Evolutionary conservation across 2,329 filamentous ascomycete species (phyloP), one percentile per base, ranked within the genome.

Genomic region (Clarireedia sp.): DNA sequence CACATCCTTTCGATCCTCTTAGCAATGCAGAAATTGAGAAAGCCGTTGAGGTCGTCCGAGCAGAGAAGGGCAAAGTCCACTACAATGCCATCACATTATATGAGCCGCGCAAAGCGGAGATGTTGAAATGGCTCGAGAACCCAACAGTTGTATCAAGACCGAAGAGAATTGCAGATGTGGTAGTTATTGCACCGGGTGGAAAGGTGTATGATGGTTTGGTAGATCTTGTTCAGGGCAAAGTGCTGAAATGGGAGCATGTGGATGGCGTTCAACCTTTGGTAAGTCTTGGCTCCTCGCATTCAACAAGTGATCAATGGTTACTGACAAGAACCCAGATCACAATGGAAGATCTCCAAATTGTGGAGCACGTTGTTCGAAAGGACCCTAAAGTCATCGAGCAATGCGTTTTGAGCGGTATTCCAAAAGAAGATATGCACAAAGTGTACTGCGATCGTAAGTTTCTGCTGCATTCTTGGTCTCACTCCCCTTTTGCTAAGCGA

Each of bases 321-420:
- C 55, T 67, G 33, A 67, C 43, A 2, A 14, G 24, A 5, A 45
- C 9, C 26, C 14, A 87, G 82, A 95, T 96, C 67, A 95, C 89
- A 0, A 90, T 95, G 81, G 90, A 96, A 67, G 91, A 96, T 69
- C 77, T 96, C 37, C 81, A 90, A 64, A 78, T 82, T 54, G 90
- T 95, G 1, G 91, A 96, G 72, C 77, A 80, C 55, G 73, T 91
- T 46, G 81, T 83, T 57, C 82, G 90, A 61, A 84, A 83, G 64
- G 89, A 96, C 67, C 82, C 88, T 14, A 87, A 86, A 65, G 90
- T 96, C 58, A 94, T 96, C 62, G 89, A 96, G 71, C 90, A 96
- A 71, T 96, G 91, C 66, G 81, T 80, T 6, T 80, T 96, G 57
- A 80, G 90, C 57, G 91, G 91, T 1, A 89, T 96, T 58, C 81